Percentiles rank a stretch among this genome's conserved stretches.
Conservation (phyloP, 1,284 basidiomycete genomes). For the Ganoderma lucidum region DNA sequence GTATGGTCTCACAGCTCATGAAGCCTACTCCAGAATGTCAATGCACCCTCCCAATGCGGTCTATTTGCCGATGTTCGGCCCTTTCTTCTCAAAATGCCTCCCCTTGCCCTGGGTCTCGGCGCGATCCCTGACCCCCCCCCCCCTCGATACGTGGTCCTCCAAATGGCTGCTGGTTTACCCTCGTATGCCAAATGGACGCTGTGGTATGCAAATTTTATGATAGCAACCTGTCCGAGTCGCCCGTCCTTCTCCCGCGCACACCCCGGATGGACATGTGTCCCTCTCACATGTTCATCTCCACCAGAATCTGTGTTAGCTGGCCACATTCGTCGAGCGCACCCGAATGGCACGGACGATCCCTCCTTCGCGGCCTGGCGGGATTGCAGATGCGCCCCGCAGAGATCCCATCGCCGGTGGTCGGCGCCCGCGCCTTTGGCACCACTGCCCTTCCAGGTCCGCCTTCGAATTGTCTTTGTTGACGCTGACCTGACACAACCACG, state of each 20-base stretch:
- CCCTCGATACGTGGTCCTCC: too few species aligned
- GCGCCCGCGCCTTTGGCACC: not conserved
- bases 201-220: not conserved
- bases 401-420: conserved; percentile 1
- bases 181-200: too few species aligned
- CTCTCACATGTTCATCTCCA: conserved; percentile 1
- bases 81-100: conserved; percentile 2
- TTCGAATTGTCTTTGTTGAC: not conserved
- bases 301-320: not conserved
- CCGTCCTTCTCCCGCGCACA: conserved; percentile 8
- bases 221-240: not conserved
- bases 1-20: not conserved
- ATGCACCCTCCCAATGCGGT: not conserved
- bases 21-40: not conserved
- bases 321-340: not conserved
- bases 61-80: not conserved
- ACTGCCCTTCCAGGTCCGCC: not conserved
- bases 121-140: not conserved
- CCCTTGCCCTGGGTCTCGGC: not conserved
- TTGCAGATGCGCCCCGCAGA: not conserved
- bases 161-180: too few species aligned
- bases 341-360: conserved; percentile 4
- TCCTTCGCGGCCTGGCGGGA: not conserved
- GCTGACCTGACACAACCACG: not conserved
- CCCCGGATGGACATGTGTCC: conserved; percentile 3